These are phyloP conservation scores for Penicillium malachiteum DNA, from an alignment of 495 filamentous ascomycete species.

Conservation along the genomic window DNA sequence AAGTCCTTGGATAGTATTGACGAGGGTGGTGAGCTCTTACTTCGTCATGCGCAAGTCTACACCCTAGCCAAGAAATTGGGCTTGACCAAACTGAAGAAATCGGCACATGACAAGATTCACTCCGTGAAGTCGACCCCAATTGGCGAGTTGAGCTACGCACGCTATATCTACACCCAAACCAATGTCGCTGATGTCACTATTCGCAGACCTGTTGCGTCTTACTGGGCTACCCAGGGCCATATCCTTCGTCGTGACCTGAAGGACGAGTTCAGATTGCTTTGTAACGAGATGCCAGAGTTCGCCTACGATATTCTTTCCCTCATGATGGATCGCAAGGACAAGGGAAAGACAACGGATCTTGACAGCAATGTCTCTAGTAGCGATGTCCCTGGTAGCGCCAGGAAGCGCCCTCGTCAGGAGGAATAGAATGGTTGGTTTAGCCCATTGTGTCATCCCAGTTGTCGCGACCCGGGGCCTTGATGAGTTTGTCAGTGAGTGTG, in stretches of 20 bases:
- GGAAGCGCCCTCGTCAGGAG: slow-evolving; percentile 33
- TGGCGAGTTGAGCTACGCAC: slow-evolving; percentile 86
- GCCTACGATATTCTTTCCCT: slow-evolving; percentile 81
- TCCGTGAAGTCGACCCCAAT: slow-evolving; percentile 78
- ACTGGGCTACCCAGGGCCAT: slow-evolving; percentile 83
- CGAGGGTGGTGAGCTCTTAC: slow-evolving; percentile 69
- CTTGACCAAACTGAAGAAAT: slow-evolving; percentile 67
- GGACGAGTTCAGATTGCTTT: slow-evolving; percentile 74
- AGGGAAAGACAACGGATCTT: slow-evolving; percentile 29
- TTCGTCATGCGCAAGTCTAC: slow-evolving; percentile 85
- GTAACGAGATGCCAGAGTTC: slow-evolving; percentile 87
- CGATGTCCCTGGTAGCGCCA: slow-evolving; percentile 30
- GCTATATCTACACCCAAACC: slow-evolving; percentile 84
- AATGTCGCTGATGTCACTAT: slow-evolving; percentile 65
- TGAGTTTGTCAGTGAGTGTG: no score
- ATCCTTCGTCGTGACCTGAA: slow-evolving; percentile 80
- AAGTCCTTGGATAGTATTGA: slow-evolving; percentile 61
- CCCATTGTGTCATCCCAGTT: no score
- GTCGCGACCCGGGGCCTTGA: no score
- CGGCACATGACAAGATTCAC: slow-evolving; percentile 87
- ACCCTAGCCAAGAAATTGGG: slow-evolving; percentile 81
- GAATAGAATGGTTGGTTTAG: slow-evolving; percentile 8
- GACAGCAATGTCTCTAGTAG: slow-evolving; percentile 31
- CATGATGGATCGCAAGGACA: slow-evolving; percentile 66
- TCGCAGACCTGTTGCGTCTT: slow-evolving; percentile 77